Conservation (phyloP, 2,329 filamentous ascomycete species). For the Sordariomycetes sp. region DNA sequence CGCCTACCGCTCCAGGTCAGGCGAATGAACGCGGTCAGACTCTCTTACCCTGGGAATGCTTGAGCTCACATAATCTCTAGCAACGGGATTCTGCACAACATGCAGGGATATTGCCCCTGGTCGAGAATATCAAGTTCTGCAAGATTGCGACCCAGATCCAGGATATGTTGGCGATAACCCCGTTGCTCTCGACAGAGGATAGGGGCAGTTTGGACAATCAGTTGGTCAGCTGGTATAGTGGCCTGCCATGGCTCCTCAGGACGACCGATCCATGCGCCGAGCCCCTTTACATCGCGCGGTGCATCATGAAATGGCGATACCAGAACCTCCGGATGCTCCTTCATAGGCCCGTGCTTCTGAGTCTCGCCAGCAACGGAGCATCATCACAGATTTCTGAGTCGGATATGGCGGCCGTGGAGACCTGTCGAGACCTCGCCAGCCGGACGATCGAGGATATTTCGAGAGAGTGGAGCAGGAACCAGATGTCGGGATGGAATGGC, state of each 20-base stretch:
- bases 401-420: conserved; percentile 57
- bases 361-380: conserved; percentile 42
- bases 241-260: conserved; percentile 54
- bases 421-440: conserved; percentile 58
- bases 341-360: conserved; percentile 62
- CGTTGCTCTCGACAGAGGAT: conserved; percentile 56
- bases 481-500: conserved; percentile 72
- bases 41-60: background rate
- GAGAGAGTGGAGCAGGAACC: conserved; percentile 57
- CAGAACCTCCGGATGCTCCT: conserved; percentile 69
- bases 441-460: conserved; percentile 64
- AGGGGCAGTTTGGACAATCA: conserved; percentile 56
- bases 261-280: conserved; percentile 59
- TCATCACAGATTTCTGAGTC: conserved; percentile 42
- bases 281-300: conserved; percentile 57
- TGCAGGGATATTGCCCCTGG: conserved; percentile 56
- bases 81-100: conserved; percentile 43
- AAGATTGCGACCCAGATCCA: conserved; percentile 71
- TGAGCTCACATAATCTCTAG: conserved; percentile 6
- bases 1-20: no score
- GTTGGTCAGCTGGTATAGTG: conserved; percentile 62
- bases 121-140: conserved; percentile 71
- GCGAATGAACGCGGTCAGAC: no score
- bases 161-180: conserved; percentile 60
- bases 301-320: conserved; percentile 75